These are phyloP conservation scores for Flaveria brownii DNA, from an alignment of 129 eudicot genomes.

Conservation along the genomic window DNA sequence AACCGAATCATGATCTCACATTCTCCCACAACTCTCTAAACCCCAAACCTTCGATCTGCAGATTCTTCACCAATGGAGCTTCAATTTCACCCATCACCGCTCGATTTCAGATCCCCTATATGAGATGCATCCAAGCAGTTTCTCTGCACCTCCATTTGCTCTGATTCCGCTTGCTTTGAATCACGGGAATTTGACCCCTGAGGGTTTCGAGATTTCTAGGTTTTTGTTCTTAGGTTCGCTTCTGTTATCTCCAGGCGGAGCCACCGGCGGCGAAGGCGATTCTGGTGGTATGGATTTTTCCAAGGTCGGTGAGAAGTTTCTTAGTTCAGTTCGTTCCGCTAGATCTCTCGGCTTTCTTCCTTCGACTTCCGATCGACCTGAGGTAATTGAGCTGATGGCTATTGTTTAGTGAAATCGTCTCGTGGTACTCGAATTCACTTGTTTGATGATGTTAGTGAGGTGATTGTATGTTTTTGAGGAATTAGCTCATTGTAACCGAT, in stretches of 20 bases:
- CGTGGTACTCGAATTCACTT: background rate
- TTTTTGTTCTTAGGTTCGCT: slow-evolving; percentile 66
- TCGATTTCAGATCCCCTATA: slow-evolving; percentile 37
- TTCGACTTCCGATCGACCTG: slow-evolving; percentile 79
- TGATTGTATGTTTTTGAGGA: background rate
- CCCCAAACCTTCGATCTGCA: slow-evolving; percentile 27
- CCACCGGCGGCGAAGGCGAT: slow-evolving; percentile 17
- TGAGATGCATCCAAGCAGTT: slow-evolving; percentile 77
- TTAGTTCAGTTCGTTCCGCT: slow-evolving; percentile 94
- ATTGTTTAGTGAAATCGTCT: background rate
- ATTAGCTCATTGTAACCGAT: slow-evolving; percentile 23
- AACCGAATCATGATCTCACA: slow-evolving; percentile 37
- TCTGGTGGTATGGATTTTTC: slow-evolving; percentile 76
- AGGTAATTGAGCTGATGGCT: slow-evolving; percentile 42
- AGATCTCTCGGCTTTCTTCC: slow-evolving; percentile 84
- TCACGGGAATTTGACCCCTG: slow-evolving; percentile 49
- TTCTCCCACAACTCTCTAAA: slow-evolving; percentile 26
- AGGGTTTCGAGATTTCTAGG: slow-evolving; percentile 67
- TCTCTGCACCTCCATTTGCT: slow-evolving; percentile 52
- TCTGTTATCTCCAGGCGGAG: slow-evolving; percentile 55
- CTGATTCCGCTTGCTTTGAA: slow-evolving; percentile 63
- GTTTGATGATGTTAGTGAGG: background rate
- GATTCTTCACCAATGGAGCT: slow-evolving; percentile 24
- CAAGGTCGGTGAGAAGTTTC: slow-evolving; percentile 92
- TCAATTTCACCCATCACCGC: background rate